phyloP scores from a whole-genome alignment of 2,329 filamentous ascomycete genomes.

The Venturia carpophila region DNA sequence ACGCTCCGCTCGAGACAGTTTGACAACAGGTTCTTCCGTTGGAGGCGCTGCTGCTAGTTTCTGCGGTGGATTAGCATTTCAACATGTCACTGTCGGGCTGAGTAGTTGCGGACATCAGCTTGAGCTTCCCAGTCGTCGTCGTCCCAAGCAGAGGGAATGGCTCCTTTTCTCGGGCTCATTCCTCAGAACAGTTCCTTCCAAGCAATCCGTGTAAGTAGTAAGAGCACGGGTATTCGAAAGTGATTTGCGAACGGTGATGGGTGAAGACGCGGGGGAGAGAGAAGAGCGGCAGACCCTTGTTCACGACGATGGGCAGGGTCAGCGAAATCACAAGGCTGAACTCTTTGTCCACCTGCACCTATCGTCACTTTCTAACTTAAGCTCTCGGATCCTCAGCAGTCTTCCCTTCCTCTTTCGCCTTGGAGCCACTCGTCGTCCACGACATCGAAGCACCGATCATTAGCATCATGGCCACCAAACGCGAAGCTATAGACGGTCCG shows the following conservation, averaged over 20 bases:
- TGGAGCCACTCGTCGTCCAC: background rate
- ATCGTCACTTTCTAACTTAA: background rate
- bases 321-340: background rate
- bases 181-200: background rate
- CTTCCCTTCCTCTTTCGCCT: background rate
- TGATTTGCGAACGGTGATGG: background rate
- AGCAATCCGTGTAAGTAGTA: no score
- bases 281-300: background rate
- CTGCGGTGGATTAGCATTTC: constrained; percentile 32
- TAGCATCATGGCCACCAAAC: background rate
- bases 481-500: constrained; percentile 8
- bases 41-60: constrained; percentile 31
- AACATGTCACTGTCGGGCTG: constrained; percentile 20
- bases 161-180: constrained; percentile 31
- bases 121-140: constrained; percentile 81
- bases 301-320: background rate
- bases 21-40: constrained; percentile 36
- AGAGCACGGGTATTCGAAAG: background rate
- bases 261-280: background rate
- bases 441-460: background rate
- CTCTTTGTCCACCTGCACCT: background rate
- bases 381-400: background rate
- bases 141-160: constrained; percentile 74
- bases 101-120: constrained; percentile 52
- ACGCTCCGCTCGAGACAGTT: constrained; percentile 66